Conservation (phyloP, 805 yeast species). For the Ogataea philodendri region DNA sequence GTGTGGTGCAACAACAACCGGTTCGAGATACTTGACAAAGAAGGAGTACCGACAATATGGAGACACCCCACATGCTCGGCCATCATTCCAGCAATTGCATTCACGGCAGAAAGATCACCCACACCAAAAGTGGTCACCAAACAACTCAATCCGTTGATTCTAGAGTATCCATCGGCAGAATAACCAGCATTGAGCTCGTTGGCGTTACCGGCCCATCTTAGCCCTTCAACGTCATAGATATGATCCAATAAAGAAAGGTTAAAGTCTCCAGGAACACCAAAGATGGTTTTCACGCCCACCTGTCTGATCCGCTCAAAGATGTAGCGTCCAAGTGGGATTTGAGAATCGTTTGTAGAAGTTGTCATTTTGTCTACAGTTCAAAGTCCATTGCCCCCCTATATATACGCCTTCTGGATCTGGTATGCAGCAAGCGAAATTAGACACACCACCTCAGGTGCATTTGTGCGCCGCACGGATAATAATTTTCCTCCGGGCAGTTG, state of each 20-base stretch:
- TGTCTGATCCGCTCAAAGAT: conserved; percentile 77
- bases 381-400: background rate
- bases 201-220: conserved; percentile 90
- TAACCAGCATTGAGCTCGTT: conserved; percentile 88
- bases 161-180: conserved; percentile 85
- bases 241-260: conserved; percentile 70
- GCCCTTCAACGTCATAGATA: conserved; percentile 67
- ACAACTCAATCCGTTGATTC: conserved; percentile 74
- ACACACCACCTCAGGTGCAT: conserved; percentile 12
- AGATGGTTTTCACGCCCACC: conserved; percentile 65
- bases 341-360: conserved; percentile 18
- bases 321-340: conserved; percentile 69
- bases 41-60: conserved; percentile 86
- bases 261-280: conserved; percentile 84
- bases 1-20: conserved; percentile 79
- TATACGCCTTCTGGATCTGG: conserved; percentile 2
- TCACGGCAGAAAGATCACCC: conserved; percentile 81
- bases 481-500: background rate
- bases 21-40: conserved; percentile 67
- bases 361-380: conserved; percentile 3
- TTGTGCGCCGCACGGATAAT: conserved; percentile 9
- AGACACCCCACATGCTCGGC: conserved; percentile 86
- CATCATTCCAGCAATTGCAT: conserved; percentile 85
- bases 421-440: conserved; percentile 6
- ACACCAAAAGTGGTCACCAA: conserved; percentile 87